Evolutionary conservation across 805 yeast genomes (phyloP).

Genomic region (Teunomyces lycoperdinae): DNA sequence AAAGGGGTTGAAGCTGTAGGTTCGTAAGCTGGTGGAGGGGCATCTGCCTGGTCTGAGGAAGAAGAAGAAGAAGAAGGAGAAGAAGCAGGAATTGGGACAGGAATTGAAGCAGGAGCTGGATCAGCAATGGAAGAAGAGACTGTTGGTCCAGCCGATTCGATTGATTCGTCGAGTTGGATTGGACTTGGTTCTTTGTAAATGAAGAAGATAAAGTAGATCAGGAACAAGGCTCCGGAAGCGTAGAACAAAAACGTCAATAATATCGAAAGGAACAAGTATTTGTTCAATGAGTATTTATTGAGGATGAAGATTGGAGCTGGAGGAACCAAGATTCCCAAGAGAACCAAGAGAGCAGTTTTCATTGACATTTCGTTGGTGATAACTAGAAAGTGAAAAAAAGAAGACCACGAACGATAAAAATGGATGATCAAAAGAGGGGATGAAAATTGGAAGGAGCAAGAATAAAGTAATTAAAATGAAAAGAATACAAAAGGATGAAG

Average conservation of each 20-base stretch:
- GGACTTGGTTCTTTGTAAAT: background rate
- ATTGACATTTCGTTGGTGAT: background rate
- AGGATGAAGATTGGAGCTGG: slow-evolving; percentile 37
- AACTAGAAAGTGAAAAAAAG: background rate
- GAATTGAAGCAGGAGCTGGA: background rate
- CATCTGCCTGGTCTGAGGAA: background rate
- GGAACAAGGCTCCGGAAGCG: slow-evolving; percentile 32
- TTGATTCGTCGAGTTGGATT: background rate
- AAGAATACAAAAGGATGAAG: background rate
- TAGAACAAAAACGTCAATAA: slow-evolving; percentile 32
- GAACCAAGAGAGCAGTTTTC: slow-evolving; percentile 25
- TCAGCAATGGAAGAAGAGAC: background rate
- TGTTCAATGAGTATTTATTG: slow-evolving; percentile 28
- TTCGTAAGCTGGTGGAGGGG: background rate
- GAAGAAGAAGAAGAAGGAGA: background rate
- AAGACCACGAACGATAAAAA: background rate
- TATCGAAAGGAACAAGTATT: slow-evolving; percentile 31
- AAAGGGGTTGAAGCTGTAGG: background rate
- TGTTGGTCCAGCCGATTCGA: background rate
- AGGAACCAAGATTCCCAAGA: slow-evolving; percentile 34
- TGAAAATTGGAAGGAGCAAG: background rate
- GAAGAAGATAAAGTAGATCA: slow-evolving; percentile 20
- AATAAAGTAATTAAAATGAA: background rate
- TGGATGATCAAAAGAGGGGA: background rate
- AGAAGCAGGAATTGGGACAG: background rate